These are phyloP conservation scores for Tritrichomonas foetus DNA, from an alignment of 208 protist genomes.

Conservation along the genomic window DNA sequence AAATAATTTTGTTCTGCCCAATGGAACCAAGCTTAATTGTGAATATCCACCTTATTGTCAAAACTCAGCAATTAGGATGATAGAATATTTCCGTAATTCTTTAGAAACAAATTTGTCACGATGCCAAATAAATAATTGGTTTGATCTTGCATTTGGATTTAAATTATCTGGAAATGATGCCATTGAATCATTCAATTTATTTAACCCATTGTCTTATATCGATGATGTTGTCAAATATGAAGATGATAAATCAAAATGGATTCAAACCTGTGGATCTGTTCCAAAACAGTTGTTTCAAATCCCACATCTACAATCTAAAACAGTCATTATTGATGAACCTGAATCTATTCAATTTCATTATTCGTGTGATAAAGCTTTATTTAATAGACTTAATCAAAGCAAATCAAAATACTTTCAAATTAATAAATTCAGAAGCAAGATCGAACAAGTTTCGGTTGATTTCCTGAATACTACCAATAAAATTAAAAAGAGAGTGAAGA, in stretches of 20 bases:
- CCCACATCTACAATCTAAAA: not conserved
- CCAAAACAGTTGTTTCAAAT: not conserved
- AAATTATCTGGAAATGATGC: not conserved
- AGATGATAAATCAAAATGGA: not conserved
- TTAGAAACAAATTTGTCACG: not conserved
- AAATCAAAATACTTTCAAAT: not conserved
- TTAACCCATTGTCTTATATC: not conserved
- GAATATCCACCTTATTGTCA: not conserved
- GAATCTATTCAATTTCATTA: not conserved
- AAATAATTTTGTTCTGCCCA: not conserved
- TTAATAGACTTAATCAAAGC: not conserved
- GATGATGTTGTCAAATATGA: not conserved
- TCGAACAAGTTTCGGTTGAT: not conserved
- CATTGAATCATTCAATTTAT: not conserved
- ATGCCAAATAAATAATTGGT: not conserved
- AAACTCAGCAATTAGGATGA: not conserved
- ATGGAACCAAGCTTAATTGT: not conserved
- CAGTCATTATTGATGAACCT: no score
- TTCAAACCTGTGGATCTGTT: not conserved
- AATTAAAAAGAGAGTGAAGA: no score
- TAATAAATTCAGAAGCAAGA: not conserved
- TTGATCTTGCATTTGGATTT: constrained; percentile 8
- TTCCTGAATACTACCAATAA: no score
- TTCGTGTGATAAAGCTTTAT: not conserved
- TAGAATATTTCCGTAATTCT: not conserved